A percentile compares a stretch with the other conserved stretches of the same genome.
phyloP scores from a whole-genome alignment of 495 filamentous ascomycete genomes.

The Polyplosphaeria fusca region DNA sequence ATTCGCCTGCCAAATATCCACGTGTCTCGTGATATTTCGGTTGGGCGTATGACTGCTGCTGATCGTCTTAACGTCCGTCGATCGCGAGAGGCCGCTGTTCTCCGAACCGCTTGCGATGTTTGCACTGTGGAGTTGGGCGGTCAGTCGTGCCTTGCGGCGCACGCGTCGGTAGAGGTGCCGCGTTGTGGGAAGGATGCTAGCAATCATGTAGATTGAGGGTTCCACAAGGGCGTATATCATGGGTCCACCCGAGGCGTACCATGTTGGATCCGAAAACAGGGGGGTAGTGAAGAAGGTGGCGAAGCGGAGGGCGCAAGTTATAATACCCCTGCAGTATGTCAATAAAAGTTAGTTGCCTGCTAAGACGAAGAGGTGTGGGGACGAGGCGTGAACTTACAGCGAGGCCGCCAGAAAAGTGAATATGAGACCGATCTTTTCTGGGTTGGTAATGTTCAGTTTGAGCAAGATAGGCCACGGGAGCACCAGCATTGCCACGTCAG shows the following conservation, averaged over 20 bases:
- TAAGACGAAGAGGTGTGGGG: not conserved
- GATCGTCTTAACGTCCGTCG: not conserved
- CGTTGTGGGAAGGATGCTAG: not conserved
- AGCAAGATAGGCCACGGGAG: not conserved
- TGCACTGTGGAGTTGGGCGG: not conserved
- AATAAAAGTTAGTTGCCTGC: not conserved
- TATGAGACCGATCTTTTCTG: not conserved
- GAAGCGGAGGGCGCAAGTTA: not conserved
- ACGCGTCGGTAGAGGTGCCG: not conserved
- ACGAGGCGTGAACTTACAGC: not conserved
- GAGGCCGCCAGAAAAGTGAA: not conserved
- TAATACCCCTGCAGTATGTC: not conserved
- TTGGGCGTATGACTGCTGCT: not conserved
- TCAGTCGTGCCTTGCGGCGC: not conserved
- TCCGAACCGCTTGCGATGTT: not conserved
- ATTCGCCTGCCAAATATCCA: not conserved
- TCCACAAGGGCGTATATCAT: not conserved
- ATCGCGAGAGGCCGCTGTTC: not conserved
- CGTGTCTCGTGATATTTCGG: not conserved
- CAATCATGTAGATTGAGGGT: not conserved
- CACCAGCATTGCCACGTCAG: not conserved
- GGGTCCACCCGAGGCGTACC: not conserved
- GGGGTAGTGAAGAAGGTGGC: not conserved
- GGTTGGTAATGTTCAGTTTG: not conserved
- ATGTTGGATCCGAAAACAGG: not conserved